Conservation (phyloP, 345 rosid genomes). For the Raphanus raphanistrum region DNA sequence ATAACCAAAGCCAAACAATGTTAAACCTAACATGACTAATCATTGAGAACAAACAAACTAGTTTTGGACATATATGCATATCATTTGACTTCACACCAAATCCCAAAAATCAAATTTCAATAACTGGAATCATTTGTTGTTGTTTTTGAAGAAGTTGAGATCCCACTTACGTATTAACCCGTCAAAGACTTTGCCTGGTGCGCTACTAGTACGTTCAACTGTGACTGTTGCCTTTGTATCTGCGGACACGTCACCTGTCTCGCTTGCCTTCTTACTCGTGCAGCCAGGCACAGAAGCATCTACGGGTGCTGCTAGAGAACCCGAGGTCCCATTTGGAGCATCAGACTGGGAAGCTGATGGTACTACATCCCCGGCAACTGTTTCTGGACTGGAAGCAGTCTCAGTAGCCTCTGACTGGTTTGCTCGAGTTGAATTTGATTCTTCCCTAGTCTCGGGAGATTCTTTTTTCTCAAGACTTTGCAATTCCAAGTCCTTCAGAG, state of each 20-base stretch:
- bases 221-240: conserved; percentile 77
- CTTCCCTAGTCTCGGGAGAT: conserved; percentile 44
- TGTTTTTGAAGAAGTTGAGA: conserved; percentile 66
- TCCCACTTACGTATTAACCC: conserved; percentile 87
- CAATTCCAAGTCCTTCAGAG: conserved; percentile 65
- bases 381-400: conserved; percentile 34
- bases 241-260: conserved; percentile 56
- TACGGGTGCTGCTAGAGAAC: conserved; percentile 26
- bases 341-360: conserved; percentile 21
- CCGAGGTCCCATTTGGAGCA: conserved; percentile 8
- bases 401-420: conserved; percentile 38
- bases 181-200: conserved; percentile 63
- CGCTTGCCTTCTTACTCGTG: conserved; percentile 41
- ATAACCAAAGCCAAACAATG: conserved; percentile 25
- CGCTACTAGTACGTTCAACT: conserved; percentile 61
- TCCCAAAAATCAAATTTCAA: conserved; percentile 27
- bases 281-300: conserved; percentile 36
- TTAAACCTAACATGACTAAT: conserved; percentile 15
- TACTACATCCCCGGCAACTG: conserved; percentile 19
- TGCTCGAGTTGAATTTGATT: conserved; percentile 42
- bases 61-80: conserved; percentile 15
- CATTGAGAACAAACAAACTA: not conserved
- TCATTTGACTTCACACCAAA: conserved; percentile 16
- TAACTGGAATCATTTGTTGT: conserved; percentile 41
- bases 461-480: conserved; percentile 41